Base-by-base conservation (phyloP, 139 green algal species). In the Edaphochlamys debaryana region DNA sequence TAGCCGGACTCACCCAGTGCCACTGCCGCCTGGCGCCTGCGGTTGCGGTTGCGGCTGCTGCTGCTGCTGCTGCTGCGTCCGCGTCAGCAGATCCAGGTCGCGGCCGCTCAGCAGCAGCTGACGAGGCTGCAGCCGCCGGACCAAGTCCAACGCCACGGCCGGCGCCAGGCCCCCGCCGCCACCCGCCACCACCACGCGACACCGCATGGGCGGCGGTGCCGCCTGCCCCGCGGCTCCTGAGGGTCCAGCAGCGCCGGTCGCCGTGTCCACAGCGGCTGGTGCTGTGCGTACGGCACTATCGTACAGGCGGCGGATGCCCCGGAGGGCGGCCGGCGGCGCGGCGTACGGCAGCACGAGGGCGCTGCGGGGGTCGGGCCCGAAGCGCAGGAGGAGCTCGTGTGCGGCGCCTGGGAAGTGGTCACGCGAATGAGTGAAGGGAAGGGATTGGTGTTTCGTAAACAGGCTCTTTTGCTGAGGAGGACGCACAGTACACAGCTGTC, bases 91-190 rank as follows among this genome's bases (percentile, higher is more conserved):
- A 13, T 4, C 29, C 20, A 69, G 78, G 36, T 84, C 78, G 4
- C 78, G 66, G 3, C 27, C 8, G 64, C 40, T 76, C 15, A 56
- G 45, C 36, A 84, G 64, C 23, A 84, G 78, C 34, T 84, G 66
- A 1, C 63, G 64, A 0, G 78, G 78, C 50, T 68, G 48, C 38
- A 76, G 29, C 29, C 50, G 50, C 3, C 4, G 8, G 29, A 84
- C 4, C 50, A 84, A n/a, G 0, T 84, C 66, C 37, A 76, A 36
- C 36, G 38, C 3, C 23, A 17, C 54, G 7, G 48, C 29, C 6
- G 78, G 48, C 8, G 48, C 42, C 27, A 50, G 78, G 6, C 58
- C 58, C 27, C 23, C 13, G 48, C 8, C 22, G 63, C 27, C 42
- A 48, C 64, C 78, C 3, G 66, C 3, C 29, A 68, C 48, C 50